phyloP scores from a whole-genome alignment of 2,329 filamentous ascomycete species.

The Penicillium thymicola region DNA sequence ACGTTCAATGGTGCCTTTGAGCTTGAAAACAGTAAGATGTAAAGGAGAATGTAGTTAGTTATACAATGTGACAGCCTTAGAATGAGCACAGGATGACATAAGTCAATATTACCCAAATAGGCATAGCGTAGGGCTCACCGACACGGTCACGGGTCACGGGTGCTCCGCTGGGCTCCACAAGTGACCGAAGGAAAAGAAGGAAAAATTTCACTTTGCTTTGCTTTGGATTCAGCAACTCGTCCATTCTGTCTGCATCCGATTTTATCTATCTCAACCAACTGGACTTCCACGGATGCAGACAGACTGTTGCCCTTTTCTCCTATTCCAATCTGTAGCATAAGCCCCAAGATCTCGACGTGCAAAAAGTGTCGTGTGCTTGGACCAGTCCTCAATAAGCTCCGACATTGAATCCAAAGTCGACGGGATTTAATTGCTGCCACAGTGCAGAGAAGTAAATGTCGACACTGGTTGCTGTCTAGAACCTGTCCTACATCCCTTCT shows the following conservation, averaged over 20 bases:
- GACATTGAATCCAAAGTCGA: constrained; percentile 7
- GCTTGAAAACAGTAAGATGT: not conserved
- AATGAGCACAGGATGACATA: constrained; percentile 13
- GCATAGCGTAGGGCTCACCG: constrained; percentile 16
- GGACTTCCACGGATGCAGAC: constrained; percentile 18
- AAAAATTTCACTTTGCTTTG: constrained; percentile 19
- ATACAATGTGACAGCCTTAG: not conserved
- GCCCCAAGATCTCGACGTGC: constrained; percentile 2
- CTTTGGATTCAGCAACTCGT: constrained; percentile 8
- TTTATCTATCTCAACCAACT: constrained; percentile 12
- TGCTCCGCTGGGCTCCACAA: constrained; percentile 26
- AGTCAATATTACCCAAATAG: constrained; percentile 10
- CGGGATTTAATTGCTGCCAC: not conserved
- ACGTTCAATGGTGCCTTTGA: not conserved
- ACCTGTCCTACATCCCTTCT: not conserved
- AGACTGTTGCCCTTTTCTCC: constrained; percentile 10
- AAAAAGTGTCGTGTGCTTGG: constrained; percentile 24
- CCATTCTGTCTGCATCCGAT: constrained; percentile 17
- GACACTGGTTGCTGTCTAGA: constrained; percentile 8
- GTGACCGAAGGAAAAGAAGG: constrained; percentile 8
- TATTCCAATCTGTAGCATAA: constrained; percentile 13
- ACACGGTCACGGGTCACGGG: constrained; percentile 27
- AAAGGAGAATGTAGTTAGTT: not conserved
- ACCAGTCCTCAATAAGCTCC: constrained; percentile 14
- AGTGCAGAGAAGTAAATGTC: constrained; percentile 24